Percentiles rank a stretch among this genome's conserved stretches.
phyloP scores from a whole-genome alignment of 495 filamentous ascomycete species.

The Podospora pseudoanserina region DNA sequence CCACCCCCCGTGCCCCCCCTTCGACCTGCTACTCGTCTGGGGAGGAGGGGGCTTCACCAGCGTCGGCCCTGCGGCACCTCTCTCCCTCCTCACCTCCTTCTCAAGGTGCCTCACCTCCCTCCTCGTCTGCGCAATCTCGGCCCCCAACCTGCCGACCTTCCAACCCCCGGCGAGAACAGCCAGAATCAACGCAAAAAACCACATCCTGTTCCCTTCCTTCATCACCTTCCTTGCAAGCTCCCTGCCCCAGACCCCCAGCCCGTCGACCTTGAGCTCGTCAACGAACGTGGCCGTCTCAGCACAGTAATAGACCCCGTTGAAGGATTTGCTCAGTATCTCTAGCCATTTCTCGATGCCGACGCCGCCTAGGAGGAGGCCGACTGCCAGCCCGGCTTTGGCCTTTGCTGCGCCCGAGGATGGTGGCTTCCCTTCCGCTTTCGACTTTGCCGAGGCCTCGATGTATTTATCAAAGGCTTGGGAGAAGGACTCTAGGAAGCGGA shows the following conservation, averaged over 20 bases:
- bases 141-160: constrained; percentile 26
- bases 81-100: constrained; percentile 11
- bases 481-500: constrained; percentile 62
- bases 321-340: neutral
- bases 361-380: neutral
- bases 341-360: neutral
- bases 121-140: constrained; percentile 14
- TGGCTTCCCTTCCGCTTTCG: neutral
- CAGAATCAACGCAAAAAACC: constrained; percentile 56
- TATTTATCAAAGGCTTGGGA: constrained; percentile 37
- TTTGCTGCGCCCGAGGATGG: neutral
- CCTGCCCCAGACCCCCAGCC: neutral
- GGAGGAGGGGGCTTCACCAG: neutral
- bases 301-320: neutral
- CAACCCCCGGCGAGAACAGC: constrained; percentile 25
- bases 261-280: neutral
- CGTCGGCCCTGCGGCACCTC: constrained; percentile 1
- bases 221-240: constrained; percentile 21
- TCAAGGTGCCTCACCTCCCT: constrained; percentile 1
- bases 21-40: neutral
- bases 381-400: neutral
- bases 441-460: neutral
- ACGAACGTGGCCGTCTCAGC: neutral
- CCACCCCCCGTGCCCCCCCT: neutral
- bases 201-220: constrained; percentile 60